These are phyloP conservation scores for Yamadazyma atmosphaerica DNA, from an alignment of 1,139 yeast species.

Conservation along the genomic window DNA sequence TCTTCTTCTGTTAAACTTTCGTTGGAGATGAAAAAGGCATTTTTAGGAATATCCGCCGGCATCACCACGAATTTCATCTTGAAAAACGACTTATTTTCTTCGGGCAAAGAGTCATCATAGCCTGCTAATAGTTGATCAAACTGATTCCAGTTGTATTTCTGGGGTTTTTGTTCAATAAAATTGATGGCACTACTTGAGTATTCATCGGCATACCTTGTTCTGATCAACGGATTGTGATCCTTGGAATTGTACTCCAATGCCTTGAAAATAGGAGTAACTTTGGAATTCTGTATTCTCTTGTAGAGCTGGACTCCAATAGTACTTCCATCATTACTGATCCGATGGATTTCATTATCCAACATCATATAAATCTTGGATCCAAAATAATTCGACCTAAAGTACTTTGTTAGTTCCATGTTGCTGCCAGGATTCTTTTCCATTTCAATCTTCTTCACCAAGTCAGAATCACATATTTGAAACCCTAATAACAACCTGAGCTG, in stretches of 20 bases:
- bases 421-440: constrained; percentile 61
- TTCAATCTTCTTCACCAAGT: constrained; percentile 65
- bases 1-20: constrained; percentile 80
- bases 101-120: constrained; percentile 67
- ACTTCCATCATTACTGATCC: constrained; percentile 73
- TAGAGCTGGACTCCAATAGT: constrained; percentile 78
- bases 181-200: constrained; percentile 63
- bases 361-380: constrained; percentile 73
- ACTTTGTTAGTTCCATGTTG: constrained; percentile 45
- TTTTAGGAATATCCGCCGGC: constrained; percentile 71
- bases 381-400: constrained; percentile 39
- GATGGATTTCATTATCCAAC: constrained; percentile 80
- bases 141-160: constrained; percentile 82
- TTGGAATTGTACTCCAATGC: constrained; percentile 26
- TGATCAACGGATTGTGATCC: constrained; percentile 55
- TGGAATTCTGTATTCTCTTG: constrained; percentile 23
- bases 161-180: constrained; percentile 52
- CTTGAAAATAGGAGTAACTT: constrained; percentile 14
- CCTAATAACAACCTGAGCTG: constrained; percentile 81
- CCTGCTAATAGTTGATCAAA: constrained; percentile 91
- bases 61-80: constrained; percentile 79
- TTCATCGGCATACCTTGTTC: constrained; percentile 74
- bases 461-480: constrained; percentile 84
- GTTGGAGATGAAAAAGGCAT: constrained; percentile 49
- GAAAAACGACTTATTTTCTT: constrained; percentile 57